Conservation (phyloP, 1,284 basidiomycete genomes). For the Ustilago nuda region DNA sequence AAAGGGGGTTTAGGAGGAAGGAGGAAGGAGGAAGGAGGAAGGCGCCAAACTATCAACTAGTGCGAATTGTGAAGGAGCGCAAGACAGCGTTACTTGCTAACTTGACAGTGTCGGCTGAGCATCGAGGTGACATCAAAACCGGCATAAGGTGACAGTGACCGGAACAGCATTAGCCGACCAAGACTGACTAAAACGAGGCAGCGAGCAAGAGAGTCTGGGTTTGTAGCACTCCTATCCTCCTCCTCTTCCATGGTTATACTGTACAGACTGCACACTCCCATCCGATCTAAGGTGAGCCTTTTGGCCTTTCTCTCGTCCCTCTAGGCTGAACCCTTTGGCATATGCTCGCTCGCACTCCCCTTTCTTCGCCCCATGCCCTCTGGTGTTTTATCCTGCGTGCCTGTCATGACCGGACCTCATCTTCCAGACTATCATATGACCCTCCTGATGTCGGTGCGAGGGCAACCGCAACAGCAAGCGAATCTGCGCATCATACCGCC, state of each 20-base stretch:
- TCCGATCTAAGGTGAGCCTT: conserved; percentile 7
- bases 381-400: background rate
- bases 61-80: background rate
- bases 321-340: background rate
- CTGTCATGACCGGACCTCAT: background rate
- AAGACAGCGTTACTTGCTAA: background rate
- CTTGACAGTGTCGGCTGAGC: background rate
- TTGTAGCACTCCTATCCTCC: no score
- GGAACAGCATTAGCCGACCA: no score
- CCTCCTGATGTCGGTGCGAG: background rate
- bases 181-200: no score
- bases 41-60: background rate
- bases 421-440: background rate
- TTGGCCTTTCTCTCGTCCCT: background rate
- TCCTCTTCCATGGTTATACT: background rate
- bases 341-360: background rate
- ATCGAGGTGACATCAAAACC: background rate
- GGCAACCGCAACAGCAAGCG: background rate
- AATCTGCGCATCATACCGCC: background rate
- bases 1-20: background rate
- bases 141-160: no score
- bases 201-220: no score
- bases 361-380: background rate
- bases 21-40: background rate
- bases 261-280: background rate